phyloP scores from a whole-genome alignment of 1,139 yeast species.

The Trichomonascaceae sp. region DNA sequence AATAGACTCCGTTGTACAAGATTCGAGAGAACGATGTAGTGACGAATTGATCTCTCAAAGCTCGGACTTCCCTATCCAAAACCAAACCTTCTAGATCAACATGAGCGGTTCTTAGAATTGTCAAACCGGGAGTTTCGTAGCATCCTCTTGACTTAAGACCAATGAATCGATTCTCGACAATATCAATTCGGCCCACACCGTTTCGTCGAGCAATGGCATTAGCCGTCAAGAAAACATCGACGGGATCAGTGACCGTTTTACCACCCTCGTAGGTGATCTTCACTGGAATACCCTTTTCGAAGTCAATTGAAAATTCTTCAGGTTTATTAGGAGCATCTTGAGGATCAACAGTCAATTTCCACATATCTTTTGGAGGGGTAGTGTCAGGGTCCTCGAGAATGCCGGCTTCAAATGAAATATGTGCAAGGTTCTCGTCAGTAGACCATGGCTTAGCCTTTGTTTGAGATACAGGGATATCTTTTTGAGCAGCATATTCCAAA shows the following conservation, averaged over 20 bases:
- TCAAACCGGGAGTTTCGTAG: slow-evolving; percentile 98
- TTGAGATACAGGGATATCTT: slow-evolving; percentile 91
- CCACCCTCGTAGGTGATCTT: slow-evolving; percentile 63
- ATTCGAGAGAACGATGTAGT: slow-evolving; percentile 86
- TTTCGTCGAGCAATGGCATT: slow-evolving; percentile 96
- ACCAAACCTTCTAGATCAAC: slow-evolving; percentile 96
- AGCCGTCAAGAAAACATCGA: slow-evolving; percentile 86
- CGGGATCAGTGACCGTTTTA: slow-evolving; percentile 72
- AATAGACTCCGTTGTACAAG: slow-evolving; percentile 94
- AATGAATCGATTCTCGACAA: slow-evolving; percentile 97
- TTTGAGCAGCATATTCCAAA: slow-evolving; percentile 85
- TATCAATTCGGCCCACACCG: slow-evolving; percentile 98
- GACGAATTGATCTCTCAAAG: slow-evolving; percentile 92
- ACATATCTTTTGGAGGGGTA: slow-evolving; percentile 99
- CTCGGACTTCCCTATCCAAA: slow-evolving; percentile 95
- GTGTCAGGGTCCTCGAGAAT: slow-evolving; percentile 96
- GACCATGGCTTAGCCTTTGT: slow-evolving; percentile 99
- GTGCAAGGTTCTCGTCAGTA: slow-evolving; percentile 98
- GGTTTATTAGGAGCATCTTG: slow-evolving; percentile 89
- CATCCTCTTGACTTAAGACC: slow-evolving; percentile 99
- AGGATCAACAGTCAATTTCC: slow-evolving; percentile 98
- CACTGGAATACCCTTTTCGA: slow-evolving; percentile 81
- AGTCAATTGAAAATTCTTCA: slow-evolving; percentile 77
- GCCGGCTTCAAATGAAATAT: slow-evolving; percentile 98
- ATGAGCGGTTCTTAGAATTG: slow-evolving; percentile 88